Evolutionary conservation across 345 rosid genomes (phyloP).

Genomic region (Citrus inodora): DNA sequence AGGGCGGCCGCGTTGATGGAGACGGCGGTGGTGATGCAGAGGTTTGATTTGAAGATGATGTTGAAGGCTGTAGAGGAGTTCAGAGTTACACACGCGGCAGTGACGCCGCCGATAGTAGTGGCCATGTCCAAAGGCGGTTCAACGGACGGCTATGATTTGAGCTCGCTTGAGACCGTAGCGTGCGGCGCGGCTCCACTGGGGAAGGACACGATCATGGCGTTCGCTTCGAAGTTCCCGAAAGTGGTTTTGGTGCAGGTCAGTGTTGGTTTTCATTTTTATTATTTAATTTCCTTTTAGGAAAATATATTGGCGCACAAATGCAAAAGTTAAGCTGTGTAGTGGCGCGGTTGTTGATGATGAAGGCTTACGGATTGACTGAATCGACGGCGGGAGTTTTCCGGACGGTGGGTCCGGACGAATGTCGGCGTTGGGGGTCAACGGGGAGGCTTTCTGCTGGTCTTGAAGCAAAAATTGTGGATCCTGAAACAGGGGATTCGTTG

Average conservation of each 20-base stretch:
- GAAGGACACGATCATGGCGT: slow-evolving; percentile 22
- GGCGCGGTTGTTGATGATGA: background rate
- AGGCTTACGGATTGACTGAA: slow-evolving; percentile 37
- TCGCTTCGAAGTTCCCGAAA: slow-evolving; percentile 17
- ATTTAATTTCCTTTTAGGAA: background rate
- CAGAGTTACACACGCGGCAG: slow-evolving; percentile 15
- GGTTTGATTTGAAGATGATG: slow-evolving; percentile 27
- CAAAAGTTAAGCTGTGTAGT: background rate
- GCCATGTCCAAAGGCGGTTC: slow-evolving; percentile 12
- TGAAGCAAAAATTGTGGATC: slow-evolving; percentile 27
- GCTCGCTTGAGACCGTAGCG: slow-evolving; percentile 11
- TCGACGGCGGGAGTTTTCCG: slow-evolving; percentile 10
- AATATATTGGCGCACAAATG: background rate
- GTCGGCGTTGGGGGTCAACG: slow-evolving; percentile 8
- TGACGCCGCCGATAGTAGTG: slow-evolving; percentile 29
- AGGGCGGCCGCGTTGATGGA: slow-evolving; percentile 28
- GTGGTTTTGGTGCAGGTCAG: slow-evolving; percentile 21
- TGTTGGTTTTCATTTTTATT: background rate
- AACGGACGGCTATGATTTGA: slow-evolving; percentile 16
- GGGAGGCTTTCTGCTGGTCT: slow-evolving; percentile 16
- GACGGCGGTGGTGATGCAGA: slow-evolving; percentile 29
- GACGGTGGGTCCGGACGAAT: slow-evolving; percentile 14
- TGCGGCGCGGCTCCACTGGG: slow-evolving; percentile 34
- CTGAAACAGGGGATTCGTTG: slow-evolving; percentile 13
- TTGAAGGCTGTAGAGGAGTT: slow-evolving; percentile 24